Percentiles rank a stretch among this genome's conserved stretches.
Conservation (phyloP, 2,329 filamentous ascomycete species). For the Cercospora sesami region DNA sequence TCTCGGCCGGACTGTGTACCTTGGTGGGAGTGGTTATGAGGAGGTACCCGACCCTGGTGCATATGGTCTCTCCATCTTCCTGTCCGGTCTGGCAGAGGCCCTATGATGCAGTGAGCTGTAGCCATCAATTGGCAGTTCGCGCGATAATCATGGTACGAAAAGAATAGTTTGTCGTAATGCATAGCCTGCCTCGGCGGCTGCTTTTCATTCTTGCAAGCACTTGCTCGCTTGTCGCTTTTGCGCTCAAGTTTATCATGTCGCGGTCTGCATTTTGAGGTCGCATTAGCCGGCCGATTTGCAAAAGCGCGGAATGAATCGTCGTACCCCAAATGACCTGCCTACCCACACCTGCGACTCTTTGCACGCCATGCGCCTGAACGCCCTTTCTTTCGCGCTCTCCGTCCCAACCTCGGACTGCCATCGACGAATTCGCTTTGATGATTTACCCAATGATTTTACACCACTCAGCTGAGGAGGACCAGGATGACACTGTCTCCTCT, state of each 20-base stretch:
- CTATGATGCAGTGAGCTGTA: slow-evolving; percentile 35
- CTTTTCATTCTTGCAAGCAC: slow-evolving; percentile 11
- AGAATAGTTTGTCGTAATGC: slow-evolving; percentile 23
- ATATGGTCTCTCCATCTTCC: slow-evolving; percentile 79
- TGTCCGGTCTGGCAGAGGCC: slow-evolving; percentile 70
- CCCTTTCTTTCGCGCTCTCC: neutral
- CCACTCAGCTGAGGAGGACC: slow-evolving; percentile 67
- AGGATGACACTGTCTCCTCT: slow-evolving; percentile 85
- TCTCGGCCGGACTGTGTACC: slow-evolving; percentile 78
- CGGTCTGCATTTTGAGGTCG: slow-evolving; percentile 1
- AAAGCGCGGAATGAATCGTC: neutral
- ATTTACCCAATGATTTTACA: slow-evolving; percentile 3
- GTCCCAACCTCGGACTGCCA: neutral
- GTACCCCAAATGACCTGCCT: slow-evolving; percentile 11
- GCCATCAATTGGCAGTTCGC: slow-evolving; percentile 7
- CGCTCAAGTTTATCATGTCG: neutral
- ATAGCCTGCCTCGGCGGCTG: slow-evolving; percentile 18
- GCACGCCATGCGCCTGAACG: slow-evolving; percentile 9
- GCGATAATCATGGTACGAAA: neutral
- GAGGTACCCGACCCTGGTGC: slow-evolving; percentile 73
- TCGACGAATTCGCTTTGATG: neutral
- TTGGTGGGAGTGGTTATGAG: slow-evolving; percentile 72
- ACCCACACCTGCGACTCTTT: neutral
- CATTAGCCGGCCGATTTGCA: slow-evolving; percentile 6
- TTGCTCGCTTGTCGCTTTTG: slow-evolving; percentile 1